These are phyloP conservation scores for Xylaria sp. DNA, from an alignment of 2,329 filamentous ascomycete genomes.

Conservation along the genomic window DNA sequence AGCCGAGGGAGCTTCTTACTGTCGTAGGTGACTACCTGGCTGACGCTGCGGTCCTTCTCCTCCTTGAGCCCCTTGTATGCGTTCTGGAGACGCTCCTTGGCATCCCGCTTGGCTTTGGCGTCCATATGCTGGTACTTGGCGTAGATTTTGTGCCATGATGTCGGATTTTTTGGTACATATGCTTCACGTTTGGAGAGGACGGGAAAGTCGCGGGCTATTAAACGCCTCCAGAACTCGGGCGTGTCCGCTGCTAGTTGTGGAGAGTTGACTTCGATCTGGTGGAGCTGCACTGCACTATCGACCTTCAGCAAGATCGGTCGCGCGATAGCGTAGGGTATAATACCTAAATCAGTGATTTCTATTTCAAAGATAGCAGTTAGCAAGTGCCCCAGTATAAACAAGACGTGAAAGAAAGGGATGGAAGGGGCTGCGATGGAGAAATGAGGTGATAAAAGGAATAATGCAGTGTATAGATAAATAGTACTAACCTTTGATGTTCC, in stretches of 20 bases:
- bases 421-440: neutral
- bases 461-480: neutral
- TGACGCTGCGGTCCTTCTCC: slow-evolving; percentile 67
- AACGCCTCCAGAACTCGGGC: slow-evolving; percentile 78
- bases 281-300: slow-evolving; percentile 79
- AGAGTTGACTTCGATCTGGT: slow-evolving; percentile 77
- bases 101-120: slow-evolving; percentile 65
- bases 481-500: slow-evolving; percentile 58
- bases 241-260: slow-evolving; percentile 79
- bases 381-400: neutral
- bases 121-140: slow-evolving; percentile 72
- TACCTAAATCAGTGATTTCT: slow-evolving; percentile 75
- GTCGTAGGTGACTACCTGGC: slow-evolving; percentile 64
- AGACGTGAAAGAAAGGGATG: neutral
- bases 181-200: slow-evolving; percentile 70
- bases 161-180: slow-evolving; percentile 72
- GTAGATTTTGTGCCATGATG: slow-evolving; percentile 84
- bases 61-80: slow-evolving; percentile 68
- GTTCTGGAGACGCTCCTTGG: slow-evolving; percentile 67
- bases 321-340: slow-evolving; percentile 74
- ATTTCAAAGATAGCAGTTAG: slow-evolving; percentile 32
- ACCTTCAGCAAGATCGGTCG: slow-evolving; percentile 76
- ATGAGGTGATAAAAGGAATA: neutral
- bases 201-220: slow-evolving; percentile 83
- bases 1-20: slow-evolving; percentile 58